These are phyloP conservation scores for Emydomyces testavorans DNA, from an alignment of 2,329 filamentous ascomycete species.

Conservation along the genomic window DNA sequence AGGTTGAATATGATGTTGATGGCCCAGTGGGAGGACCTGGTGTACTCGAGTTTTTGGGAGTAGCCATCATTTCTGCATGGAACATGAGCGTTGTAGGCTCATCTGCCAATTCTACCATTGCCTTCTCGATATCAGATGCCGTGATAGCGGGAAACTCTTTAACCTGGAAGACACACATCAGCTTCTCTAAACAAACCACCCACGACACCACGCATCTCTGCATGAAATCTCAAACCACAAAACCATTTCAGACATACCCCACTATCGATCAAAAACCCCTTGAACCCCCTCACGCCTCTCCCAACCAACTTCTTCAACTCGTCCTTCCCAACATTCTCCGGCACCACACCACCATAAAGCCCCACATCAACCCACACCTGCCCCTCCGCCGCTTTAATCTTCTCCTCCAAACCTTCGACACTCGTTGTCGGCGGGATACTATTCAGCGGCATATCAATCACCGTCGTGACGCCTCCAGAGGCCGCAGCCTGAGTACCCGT, in stretches of 20 bases:
- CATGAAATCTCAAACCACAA: not conserved
- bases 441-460: conserved; percentile 96
- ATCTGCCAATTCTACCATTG: conserved; percentile 68
- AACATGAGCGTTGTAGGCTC: conserved; percentile 92
- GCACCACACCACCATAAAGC: conserved; percentile 90
- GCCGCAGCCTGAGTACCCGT: conserved; percentile 89
- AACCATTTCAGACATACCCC: conserved; percentile 51
- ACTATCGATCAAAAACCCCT: conserved; percentile 93
- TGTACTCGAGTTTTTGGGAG: too few relatives aligned
- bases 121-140: conserved; percentile 61
- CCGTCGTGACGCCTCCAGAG: conserved; percentile 90
- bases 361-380: conserved; percentile 99
- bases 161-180: conserved; percentile 45
- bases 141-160: conserved; percentile 94
- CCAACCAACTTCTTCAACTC: conserved; percentile 71
- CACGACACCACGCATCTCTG: too few relatives aligned
- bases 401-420: conserved; percentile 66
- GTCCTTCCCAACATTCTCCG: conserved; percentile 58
- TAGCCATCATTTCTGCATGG: conserved; percentile 96
- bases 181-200: not conserved
- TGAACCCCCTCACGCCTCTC: conserved; percentile 85
- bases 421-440: conserved; percentile 95
- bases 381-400: conserved; percentile 68
- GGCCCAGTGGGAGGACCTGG: conserved; percentile 53
- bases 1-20: conserved; percentile 71